Conservation (phyloP, 441 rosid species). For the Dalechampia spathulata region DNA sequence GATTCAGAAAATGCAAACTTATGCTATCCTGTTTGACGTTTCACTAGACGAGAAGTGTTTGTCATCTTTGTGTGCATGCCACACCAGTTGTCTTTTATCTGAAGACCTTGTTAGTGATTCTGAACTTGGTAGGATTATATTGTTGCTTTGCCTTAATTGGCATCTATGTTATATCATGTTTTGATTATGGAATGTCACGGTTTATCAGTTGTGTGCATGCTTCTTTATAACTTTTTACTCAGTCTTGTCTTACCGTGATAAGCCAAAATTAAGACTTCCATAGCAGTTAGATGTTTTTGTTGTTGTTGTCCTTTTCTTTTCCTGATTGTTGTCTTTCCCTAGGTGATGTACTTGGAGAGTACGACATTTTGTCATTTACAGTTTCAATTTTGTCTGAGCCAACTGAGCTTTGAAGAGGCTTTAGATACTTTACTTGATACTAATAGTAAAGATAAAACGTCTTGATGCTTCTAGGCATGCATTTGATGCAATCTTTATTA, state of each 20-base stretch:
- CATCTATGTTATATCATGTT: conserved; percentile 12
- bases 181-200: conserved; percentile 6
- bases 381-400: conserved; percentile 1
- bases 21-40: conserved; percentile 14
- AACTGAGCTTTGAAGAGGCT: not conserved
- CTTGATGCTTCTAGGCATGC: no score
- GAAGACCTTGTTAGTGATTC: conserved; percentile 32
- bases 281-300: conserved; percentile 7
- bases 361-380: conserved; percentile 7
- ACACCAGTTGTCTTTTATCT: conserved; percentile 31
- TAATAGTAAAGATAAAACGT: no score
- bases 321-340: not conserved
- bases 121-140: conserved; percentile 15
- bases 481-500: no score
- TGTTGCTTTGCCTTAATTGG: conserved; percentile 23
- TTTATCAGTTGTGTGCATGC: conserved; percentile 8
- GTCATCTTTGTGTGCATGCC: conserved; percentile 29
- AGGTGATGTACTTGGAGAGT: not conserved
- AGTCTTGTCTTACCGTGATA: conserved; percentile 1
- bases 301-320: not conserved
- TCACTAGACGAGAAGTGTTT: conserved; percentile 29
- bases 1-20: conserved; percentile 19
- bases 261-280: not conserved
- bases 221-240: conserved; percentile 3
- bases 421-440: not conserved